Percentiles rank a stretch among this genome's conserved stretches.
phyloP scores from a whole-genome alignment of 352 stramenopile species.

The Blastocystis sp. region DNA sequence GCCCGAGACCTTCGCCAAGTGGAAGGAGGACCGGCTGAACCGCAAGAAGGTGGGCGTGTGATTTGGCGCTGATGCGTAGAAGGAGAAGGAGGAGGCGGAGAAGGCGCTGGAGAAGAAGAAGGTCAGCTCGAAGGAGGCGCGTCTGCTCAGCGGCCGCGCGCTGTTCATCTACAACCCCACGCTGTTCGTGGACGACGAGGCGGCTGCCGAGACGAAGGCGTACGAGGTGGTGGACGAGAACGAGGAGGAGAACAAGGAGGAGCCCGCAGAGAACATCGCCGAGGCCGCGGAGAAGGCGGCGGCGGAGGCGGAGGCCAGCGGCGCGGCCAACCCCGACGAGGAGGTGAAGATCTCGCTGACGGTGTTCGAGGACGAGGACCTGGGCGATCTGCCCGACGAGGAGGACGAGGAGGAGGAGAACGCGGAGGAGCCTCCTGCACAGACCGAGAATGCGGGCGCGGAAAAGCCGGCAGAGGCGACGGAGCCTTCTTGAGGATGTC shows the following conservation, averaged over 20 bases:
- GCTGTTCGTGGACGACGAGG: conserved; percentile 84
- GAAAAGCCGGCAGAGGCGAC: neutral
- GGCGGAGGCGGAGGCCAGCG: conserved; percentile 9
- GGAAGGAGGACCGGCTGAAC: conserved; percentile 77
- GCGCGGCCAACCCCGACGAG: neutral
- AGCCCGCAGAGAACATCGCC: conserved; percentile 15
- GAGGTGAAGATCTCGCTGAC: conserved; percentile 65
- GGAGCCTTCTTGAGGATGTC: neutral
- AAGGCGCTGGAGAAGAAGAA: conserved; percentile 76
- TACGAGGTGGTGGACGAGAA: conserved; percentile 78
- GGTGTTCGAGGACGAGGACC: conserved; percentile 53
- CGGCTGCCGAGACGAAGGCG: conserved; percentile 79
- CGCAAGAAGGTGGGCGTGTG: conserved; percentile 73
- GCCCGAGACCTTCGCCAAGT: conserved; percentile 81
- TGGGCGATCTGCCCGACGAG: conserved; percentile 15
- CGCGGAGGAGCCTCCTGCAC: conserved; percentile 4
- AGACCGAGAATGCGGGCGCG: neutral
- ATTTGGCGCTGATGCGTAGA: conserved; percentile 72
- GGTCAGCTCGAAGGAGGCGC: conserved; percentile 80
- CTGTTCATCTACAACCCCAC: conserved; percentile 84
- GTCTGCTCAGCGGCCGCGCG: conserved; percentile 81
- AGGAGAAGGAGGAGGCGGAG: conserved; percentile 72
- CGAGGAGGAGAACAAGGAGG: conserved; percentile 39
- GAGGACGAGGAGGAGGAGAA: conserved; percentile 46
- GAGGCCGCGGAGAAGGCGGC: conserved; percentile 54